Evolutionary conservation across 345 rosid species (phyloP), one percentile per base, ranked within the genome.

Genomic region (Durio zibethinus): DNA sequence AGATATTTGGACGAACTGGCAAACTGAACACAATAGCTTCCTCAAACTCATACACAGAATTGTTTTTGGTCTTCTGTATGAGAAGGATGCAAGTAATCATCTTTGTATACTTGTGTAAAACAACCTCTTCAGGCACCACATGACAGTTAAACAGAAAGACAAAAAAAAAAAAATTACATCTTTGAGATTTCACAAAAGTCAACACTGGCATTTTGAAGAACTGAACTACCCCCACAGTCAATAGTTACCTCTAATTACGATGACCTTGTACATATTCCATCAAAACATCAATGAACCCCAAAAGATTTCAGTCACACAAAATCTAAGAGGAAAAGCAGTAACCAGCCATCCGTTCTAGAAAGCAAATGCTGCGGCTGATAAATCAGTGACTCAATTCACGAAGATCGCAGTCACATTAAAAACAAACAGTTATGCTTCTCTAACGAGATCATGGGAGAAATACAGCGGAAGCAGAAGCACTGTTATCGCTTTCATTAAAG

Each of bases 201-300:
- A 12, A 25, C 15, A 10, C 64, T 59, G 23, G 18, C 63, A 57
- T 57, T 27, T 57, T 57, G 10, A 48, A 11, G 54, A 57, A 23
- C 31, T 23, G 62, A 57, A 25, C 63, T 10, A 57, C 31, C 63
- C 33, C 36, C 36, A 62, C 40, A 21, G 29, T 14, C 60, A 54
- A 54, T 21, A 0, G 27, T 1, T 14, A 60, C 2, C 64, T 60
- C 36, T 27, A 60, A 60, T 60, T 60, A 12, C 9, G 33, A 29
- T 7, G 12, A 60, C 36, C 29, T 60, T n/a, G 47, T 38, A 65
- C 48, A n/a, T 7, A 33, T 50, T 71, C 60, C 60, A 20, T 31
- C 59, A 8, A 71, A 71, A 71, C 60, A 31, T 31, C 59, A 31
- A 71, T 50, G 60, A 29, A 27, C 42, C 74, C 74, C 16, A 29